These are phyloP conservation scores for Xylaria flabelliformis DNA, from an alignment of 495 filamentous ascomycete species.

Conservation along the genomic window DNA sequence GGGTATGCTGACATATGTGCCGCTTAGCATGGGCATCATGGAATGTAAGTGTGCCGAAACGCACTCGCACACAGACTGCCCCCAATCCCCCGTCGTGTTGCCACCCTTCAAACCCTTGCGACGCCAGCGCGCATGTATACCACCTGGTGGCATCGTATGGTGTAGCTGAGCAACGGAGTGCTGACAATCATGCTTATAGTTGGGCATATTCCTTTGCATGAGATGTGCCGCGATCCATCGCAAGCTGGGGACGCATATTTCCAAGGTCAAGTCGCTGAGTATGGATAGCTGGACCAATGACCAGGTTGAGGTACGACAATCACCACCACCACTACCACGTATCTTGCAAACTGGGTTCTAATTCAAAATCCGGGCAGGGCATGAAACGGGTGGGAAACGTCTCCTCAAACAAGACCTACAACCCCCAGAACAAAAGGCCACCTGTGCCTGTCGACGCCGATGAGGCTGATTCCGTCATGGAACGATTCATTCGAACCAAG, in stretches of 20 bases:
- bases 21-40: constrained; percentile 93
- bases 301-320: constrained; percentile 82
- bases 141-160: neutral
- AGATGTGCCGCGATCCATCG: constrained; percentile 95
- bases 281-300: constrained; percentile 97
- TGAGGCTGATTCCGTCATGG: constrained; percentile 90
- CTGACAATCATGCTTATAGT: constrained; percentile 53
- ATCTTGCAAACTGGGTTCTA: constrained; percentile 16
- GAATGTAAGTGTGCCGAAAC: constrained; percentile 71
- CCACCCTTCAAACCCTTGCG: neutral
- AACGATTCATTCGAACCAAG: constrained; percentile 92
- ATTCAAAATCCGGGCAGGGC: constrained; percentile 57
- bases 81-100: neutral
- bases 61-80: constrained; percentile 13
- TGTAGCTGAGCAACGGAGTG: neutral
- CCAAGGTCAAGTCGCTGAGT: constrained; percentile 96
- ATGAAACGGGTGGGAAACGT: constrained; percentile 92
- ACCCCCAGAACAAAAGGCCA: constrained; percentile 80
- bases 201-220: constrained; percentile 97
- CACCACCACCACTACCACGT: neutral
- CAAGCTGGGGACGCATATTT: constrained; percentile 96
- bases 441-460: constrained; percentile 86
- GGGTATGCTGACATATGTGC: constrained; percentile 34
- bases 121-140: constrained; percentile 7
- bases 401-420: constrained; percentile 84